Evolutionary conservation across 805 yeast genomes (phyloP), one percentile per base, ranked within the genome.

Genomic region (Candida berthetii): DNA sequence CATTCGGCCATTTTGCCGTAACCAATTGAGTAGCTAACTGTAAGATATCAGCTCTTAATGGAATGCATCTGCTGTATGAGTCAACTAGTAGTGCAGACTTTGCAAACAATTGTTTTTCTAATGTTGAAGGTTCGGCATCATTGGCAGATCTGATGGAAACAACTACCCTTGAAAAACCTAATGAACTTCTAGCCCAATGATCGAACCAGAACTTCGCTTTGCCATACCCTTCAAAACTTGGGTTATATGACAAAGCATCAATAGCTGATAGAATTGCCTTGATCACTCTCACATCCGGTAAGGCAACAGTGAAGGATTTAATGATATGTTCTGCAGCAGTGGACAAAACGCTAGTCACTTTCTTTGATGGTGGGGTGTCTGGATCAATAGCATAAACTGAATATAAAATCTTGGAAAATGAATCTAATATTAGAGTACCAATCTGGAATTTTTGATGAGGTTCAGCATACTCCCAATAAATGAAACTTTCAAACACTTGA

Each of bases 401-500:
- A 18, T 63, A 61, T 35, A 86, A 54, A 3, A 85, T 69, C 31
- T 71, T 72, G 10, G 72, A 62, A 53, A 87, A 83, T 3, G 79
- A 64, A 19, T 68, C 69, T 13, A 82, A 64, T 6, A 80, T 68
- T 39, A 68, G 61, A 6, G 70, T 63, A 0, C 90, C 88, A 35
- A 88, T 66, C 48, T 78, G 73, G 48, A 76, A 67, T 46, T 80
- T 77, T 53, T 88, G 85, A 36, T 65, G 59, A 1, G 76, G 63
- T 10, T 71, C 58, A 25, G 66, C 63, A 58, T 78, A 89, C 47
- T 78, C 74, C 85, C 95, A 87, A 53, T 72, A 76, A 3, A 72
- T 62, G 49, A 81, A 85, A 48, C 85, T 79, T 52, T 88, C 96
- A 61, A 80, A 86, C 0, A 85, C 74, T 39, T 74, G 75, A n/a